phyloP scores from a whole-genome alignment of 2,329 filamentous ascomycete genomes.

The Penicillium concentricum region DNA sequence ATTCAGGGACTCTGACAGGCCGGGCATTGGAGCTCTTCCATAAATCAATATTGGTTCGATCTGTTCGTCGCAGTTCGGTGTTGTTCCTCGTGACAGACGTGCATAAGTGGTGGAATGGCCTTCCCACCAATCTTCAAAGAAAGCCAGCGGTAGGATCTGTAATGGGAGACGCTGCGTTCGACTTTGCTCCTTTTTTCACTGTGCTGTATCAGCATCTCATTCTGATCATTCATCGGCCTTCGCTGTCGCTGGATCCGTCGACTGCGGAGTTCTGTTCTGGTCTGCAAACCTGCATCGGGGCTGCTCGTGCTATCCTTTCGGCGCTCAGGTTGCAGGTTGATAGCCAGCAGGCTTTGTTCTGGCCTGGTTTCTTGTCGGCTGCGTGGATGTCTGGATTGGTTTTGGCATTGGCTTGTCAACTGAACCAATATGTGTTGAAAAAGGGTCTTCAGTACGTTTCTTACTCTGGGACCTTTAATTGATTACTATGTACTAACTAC shows the following conservation, averaged over 20 bases:
- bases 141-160: background rate
- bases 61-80: slow-evolving; percentile 39
- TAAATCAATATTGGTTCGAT: slow-evolving; percentile 43
- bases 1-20: slow-evolving; percentile 41
- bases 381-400: slow-evolving; percentile 45
- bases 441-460: slow-evolving; percentile 32
- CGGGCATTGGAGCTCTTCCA: slow-evolving; percentile 44
- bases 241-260: slow-evolving; percentile 38
- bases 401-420: slow-evolving; percentile 43
- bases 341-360: slow-evolving; percentile 37
- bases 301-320: slow-evolving; percentile 39
- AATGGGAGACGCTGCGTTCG: slow-evolving; percentile 22
- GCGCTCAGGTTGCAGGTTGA: slow-evolving; percentile 35
- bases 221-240: slow-evolving; percentile 41
- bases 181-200: slow-evolving; percentile 42
- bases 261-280: slow-evolving; percentile 43
- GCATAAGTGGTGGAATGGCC: slow-evolving; percentile 45
- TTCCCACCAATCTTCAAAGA: slow-evolving; percentile 33
- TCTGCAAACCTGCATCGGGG: slow-evolving; percentile 42
- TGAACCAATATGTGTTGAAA: slow-evolving; percentile 38
- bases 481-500: slow-evolving; percentile 1
- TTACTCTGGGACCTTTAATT: background rate
- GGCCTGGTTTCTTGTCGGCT: slow-evolving; percentile 41
- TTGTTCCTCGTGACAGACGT: slow-evolving; percentile 41
- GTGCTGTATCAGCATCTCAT: slow-evolving; percentile 44